phyloP scores from a whole-genome alignment of 1,284 basidiomycete genomes.

The Stygiomarasmius scandens region DNA sequence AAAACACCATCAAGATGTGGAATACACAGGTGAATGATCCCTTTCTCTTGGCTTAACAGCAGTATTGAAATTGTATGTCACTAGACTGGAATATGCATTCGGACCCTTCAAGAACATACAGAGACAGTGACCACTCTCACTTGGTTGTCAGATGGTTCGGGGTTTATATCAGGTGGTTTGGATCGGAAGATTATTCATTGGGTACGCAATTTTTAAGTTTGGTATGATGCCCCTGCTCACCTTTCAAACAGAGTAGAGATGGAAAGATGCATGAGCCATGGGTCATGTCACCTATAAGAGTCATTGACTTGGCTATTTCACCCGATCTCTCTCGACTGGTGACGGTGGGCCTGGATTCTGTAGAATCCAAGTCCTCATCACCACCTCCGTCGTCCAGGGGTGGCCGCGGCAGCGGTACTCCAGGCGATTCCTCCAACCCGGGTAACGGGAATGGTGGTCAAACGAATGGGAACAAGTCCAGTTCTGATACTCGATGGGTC shows the following conservation, averaged over 20 bases:
- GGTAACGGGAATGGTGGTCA: slow-evolving; percentile 2
- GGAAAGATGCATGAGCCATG: slow-evolving; percentile 75
- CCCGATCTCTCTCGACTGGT: slow-evolving; percentile 86
- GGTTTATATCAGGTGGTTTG: slow-evolving; percentile 89
- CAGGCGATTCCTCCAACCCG: slow-evolving; percentile 36
- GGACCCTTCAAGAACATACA: slow-evolving; percentile 70
- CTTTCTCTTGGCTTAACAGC: not conserved
- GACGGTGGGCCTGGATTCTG: slow-evolving; percentile 73
- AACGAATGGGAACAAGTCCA: slow-evolving; percentile 11
- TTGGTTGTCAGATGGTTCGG: slow-evolving; percentile 88
- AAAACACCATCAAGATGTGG: slow-evolving; percentile 85
- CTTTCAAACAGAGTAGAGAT: slow-evolving; percentile 60
- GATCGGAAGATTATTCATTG: slow-evolving; percentile 89
- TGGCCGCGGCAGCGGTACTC: slow-evolving; percentile 34
- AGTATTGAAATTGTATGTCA: not conserved
- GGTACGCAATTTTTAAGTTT: slow-evolving; percentile 47
- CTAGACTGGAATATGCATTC: slow-evolving; percentile 71
- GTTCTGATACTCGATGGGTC: slow-evolving; percentile 57
- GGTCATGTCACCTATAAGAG: slow-evolving; percentile 77
- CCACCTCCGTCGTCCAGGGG: slow-evolving; percentile 32
- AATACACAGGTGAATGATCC: slow-evolving; percentile 65
- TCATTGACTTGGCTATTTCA: slow-evolving; percentile 86
- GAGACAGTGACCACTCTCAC: slow-evolving; percentile 87
- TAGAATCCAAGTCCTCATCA: slow-evolving; percentile 29
- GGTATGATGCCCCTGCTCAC: slow-evolving; percentile 6